These are phyloP conservation scores for Spiromyces aspiralis DNA, from an alignment of 371 early-diverging fungal genomes.

Conservation along the genomic window DNA sequence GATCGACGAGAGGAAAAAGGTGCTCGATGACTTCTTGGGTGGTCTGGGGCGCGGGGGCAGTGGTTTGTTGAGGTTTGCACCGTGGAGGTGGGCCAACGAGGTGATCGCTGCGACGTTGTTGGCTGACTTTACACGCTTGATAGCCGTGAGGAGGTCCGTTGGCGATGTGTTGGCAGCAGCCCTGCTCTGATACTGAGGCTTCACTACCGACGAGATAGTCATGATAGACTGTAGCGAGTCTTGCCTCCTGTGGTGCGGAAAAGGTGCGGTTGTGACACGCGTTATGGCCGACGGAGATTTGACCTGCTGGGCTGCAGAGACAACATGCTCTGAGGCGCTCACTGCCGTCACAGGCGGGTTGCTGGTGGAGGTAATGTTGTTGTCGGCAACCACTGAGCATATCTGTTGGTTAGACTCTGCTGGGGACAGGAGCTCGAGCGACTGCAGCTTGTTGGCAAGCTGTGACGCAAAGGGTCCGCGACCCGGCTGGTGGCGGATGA, in stretches of 20 bases:
- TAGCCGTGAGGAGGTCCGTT: neutral
- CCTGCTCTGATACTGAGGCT: neutral
- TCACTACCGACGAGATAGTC: neutral
- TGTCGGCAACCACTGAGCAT: too few species aligned
- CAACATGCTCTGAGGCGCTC: neutral
- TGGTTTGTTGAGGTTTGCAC: neutral
- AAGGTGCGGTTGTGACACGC: neutral
- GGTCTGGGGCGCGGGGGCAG: neutral
- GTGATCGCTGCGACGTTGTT: neutral
- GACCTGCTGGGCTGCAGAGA: neutral
- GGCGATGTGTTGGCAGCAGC: neutral
- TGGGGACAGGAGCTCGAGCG: slow-evolving; percentile 17
- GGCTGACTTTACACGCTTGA: neutral
- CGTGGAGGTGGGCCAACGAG: neutral
- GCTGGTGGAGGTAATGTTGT: neutral
- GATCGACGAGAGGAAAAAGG: slow-evolving; percentile 17
- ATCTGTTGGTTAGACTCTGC: too few species aligned
- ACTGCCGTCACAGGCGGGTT: neutral
- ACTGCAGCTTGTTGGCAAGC: slow-evolving; percentile 26
- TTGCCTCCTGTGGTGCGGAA: neutral
- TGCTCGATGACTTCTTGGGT: slow-evolving; percentile 18
- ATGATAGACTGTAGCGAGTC: too few species aligned
- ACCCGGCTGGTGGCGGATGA: slow-evolving; percentile 28
- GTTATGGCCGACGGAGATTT: neutral
- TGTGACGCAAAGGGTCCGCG: slow-evolving; percentile 28